phyloP scores from a whole-genome alignment of 148 eudicot genomes.

The Diospyros kaki region DNA sequence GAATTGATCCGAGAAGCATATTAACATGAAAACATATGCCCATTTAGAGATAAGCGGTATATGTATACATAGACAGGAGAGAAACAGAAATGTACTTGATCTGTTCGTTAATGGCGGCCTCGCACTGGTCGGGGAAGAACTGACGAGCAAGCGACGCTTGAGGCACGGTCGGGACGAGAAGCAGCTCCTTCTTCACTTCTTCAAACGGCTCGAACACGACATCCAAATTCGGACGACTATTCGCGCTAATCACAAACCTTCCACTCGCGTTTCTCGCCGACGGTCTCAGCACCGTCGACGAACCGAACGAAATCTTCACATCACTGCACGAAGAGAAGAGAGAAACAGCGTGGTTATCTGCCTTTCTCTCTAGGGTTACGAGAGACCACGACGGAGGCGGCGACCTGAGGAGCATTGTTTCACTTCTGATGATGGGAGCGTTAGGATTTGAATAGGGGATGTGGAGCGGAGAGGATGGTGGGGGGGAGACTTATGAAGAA shows the following conservation, averaged over 20 bases:
- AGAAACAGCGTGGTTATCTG: background rate
- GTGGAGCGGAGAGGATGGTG: background rate
- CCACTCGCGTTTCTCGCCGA: background rate
- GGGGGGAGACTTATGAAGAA: background rate
- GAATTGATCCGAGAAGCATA: background rate
- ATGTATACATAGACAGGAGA: background rate
- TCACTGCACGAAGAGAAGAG: background rate
- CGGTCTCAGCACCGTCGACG: background rate
- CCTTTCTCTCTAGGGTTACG: background rate
- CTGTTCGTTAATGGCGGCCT: slow-evolving; percentile 79
- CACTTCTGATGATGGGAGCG: background rate
- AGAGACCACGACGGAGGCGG: background rate
- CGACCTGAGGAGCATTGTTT: background rate
- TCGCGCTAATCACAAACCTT: slow-evolving; percentile 8
- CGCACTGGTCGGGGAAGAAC: slow-evolving; percentile 49
- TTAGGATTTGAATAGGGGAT: background rate
- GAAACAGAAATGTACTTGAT: slow-evolving; percentile 43
- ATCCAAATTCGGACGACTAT: slow-evolving; percentile 35
- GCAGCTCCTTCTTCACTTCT: slow-evolving; percentile 85
- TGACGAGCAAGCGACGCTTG: slow-evolving; percentile 79
- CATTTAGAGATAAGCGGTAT: too few relatives aligned
- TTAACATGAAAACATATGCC: background rate
- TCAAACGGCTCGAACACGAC: slow-evolving; percentile 85
- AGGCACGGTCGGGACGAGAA: slow-evolving; percentile 58
- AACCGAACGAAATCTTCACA: background rate